Evolutionary conservation across 1,139 yeast species (phyloP).

Genomic region (Scheffersomyces insectosa): DNA sequence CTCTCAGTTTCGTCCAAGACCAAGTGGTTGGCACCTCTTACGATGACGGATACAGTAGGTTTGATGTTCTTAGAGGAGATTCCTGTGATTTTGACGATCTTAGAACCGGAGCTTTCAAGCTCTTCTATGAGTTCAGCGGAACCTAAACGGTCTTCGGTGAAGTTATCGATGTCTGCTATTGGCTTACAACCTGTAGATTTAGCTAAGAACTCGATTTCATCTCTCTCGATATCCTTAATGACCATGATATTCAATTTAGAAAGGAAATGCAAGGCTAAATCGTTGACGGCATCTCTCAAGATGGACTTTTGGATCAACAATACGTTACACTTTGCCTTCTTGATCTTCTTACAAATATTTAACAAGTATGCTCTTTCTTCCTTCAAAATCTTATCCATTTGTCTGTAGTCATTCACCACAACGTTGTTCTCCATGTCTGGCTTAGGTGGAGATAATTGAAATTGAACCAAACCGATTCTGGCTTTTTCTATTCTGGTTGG

Average conservation of each 20-base stretch:
- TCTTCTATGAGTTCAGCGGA: slow-evolving; percentile 92
- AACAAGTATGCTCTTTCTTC: slow-evolving; percentile 95
- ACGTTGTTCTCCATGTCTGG: slow-evolving; percentile 99
- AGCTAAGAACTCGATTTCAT: slow-evolving; percentile 90
- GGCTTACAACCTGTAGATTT: slow-evolving; percentile 94
- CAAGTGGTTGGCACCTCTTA: slow-evolving; percentile 92
- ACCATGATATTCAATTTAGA: slow-evolving; percentile 92
- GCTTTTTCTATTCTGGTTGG: slow-evolving; percentile 96
- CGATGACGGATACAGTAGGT: slow-evolving; percentile 86
- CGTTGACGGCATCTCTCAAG: slow-evolving; percentile 95
- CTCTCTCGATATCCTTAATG: slow-evolving; percentile 93
- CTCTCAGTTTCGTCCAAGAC: slow-evolving; percentile 95
- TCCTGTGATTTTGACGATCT: slow-evolving; percentile 88
- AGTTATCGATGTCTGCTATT: slow-evolving; percentile 90
- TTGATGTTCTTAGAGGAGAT: slow-evolving; percentile 55
- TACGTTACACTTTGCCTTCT: slow-evolving; percentile 96
- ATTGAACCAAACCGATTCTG: slow-evolving; percentile 85
- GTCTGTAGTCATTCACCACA: slow-evolving; percentile 96
- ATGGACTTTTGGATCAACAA: slow-evolving; percentile 91
- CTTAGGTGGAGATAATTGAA: slow-evolving; percentile 97
- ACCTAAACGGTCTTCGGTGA: slow-evolving; percentile 91
- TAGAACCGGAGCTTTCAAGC: slow-evolving; percentile 89
- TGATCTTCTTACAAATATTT: slow-evolving; percentile 92
- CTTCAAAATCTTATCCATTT: slow-evolving; percentile 96
- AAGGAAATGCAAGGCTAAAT: slow-evolving; percentile 90